Percentiles rank a stretch among this genome's conserved stretches.
phyloP scores from a whole-genome alignment of 2,329 filamentous ascomycete genomes.

The Chaetomium sp. region DNA sequence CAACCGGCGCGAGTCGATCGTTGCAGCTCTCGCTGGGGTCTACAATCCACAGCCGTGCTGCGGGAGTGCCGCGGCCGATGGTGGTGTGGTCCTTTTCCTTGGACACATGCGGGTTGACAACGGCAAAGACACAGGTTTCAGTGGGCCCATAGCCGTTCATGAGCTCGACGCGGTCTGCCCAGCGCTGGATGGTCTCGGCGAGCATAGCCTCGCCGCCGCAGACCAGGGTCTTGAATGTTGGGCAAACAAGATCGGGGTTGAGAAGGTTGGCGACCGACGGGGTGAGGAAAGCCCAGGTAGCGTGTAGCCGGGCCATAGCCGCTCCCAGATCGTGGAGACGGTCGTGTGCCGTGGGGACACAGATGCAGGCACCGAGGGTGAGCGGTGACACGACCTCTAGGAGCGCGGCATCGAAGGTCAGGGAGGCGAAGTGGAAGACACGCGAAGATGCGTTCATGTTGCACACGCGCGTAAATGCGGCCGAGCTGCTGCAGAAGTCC shows the following conservation, averaged over 20 bases:
- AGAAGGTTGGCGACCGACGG: conserved; percentile 38
- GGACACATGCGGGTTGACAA: conserved; percentile 30
- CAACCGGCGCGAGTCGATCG: conserved; percentile 31
- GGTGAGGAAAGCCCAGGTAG: conserved; percentile 37
- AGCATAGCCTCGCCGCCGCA: conserved; percentile 38
- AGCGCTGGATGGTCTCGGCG: conserved; percentile 33
- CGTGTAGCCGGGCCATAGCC: conserved; percentile 33
- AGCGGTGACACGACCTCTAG: conserved; percentile 33
- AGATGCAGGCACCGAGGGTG: conserved; percentile 38
- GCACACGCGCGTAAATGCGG: conserved; percentile 18
- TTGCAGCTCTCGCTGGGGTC: conserved; percentile 34
- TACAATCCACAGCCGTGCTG: conserved; percentile 38
- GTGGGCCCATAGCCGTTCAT: conserved; percentile 35
- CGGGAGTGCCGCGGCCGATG: conserved; percentile 32
- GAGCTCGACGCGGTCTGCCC: conserved; percentile 33
- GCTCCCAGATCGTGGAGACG: conserved; percentile 43
- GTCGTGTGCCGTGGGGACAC: conserved; percentile 45
- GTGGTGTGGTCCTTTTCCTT: conserved; percentile 38
- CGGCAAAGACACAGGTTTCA: conserved; percentile 29
- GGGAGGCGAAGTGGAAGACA: conserved; percentile 29
- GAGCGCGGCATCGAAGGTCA: conserved; percentile 36
- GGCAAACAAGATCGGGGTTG: conserved; percentile 34
- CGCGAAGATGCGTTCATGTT: conserved; percentile 28
- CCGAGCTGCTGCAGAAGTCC: conserved; percentile 27
- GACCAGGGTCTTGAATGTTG: conserved; percentile 34